These are phyloP conservation scores for Linum tenue DNA, from an alignment of 345 rosid species.

Conservation along the genomic window DNA sequence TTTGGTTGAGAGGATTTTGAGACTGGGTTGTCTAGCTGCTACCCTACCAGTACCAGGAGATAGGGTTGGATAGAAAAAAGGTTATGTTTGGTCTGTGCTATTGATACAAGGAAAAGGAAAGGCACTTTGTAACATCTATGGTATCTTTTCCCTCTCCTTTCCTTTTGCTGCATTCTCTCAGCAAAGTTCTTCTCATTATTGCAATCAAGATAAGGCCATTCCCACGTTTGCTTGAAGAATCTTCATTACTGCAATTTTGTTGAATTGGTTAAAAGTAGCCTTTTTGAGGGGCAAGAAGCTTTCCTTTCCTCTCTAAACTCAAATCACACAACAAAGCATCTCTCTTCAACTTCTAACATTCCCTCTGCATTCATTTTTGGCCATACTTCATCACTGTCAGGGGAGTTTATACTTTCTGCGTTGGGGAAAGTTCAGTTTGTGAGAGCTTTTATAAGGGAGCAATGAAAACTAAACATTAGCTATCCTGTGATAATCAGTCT, in stretches of 20 bases:
- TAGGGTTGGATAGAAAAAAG: constrained; percentile 7
- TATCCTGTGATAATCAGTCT: no score
- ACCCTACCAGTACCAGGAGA: neutral
- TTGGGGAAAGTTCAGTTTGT: no score
- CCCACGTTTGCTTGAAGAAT: constrained; percentile 13
- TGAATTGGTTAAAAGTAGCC: constrained; percentile 6
- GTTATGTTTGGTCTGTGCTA: constrained; percentile 5
- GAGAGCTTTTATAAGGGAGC: no score
- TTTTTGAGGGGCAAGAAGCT: neutral
- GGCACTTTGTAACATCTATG: neutral
- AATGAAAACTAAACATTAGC: no score
- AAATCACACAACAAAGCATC: neutral
- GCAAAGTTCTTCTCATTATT: constrained; percentile 10
- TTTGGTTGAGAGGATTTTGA: neutral
- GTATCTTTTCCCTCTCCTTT: neutral
- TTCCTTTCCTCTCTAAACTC: neutral
- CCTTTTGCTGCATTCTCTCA: neutral
- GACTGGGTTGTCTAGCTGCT: neutral
- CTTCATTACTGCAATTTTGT: constrained; percentile 14
- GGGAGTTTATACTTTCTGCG: no score
- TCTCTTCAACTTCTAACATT: neutral
- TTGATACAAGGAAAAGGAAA: constrained; percentile 1
- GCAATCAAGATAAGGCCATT: constrained; percentile 14
- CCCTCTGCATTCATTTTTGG: neutral
- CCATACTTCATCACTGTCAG: neutral